Evolutionary conservation across 108 stramenopile species (phyloP).

Genomic region (Cyclotella atomus): DNA sequence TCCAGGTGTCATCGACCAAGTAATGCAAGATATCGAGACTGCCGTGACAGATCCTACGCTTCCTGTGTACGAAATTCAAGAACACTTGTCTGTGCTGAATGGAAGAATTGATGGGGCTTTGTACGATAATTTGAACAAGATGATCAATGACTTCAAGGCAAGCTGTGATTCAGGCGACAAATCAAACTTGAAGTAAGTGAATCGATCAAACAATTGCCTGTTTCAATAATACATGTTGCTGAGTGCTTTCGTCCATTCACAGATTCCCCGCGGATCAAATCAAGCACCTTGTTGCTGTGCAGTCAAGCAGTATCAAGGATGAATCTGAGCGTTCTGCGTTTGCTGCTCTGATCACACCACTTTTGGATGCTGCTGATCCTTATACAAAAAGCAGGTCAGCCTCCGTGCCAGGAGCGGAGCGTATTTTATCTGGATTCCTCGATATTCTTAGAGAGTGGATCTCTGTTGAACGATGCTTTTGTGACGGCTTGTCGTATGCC

Average conservation of each 20-base stretch:
- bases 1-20: slow-evolving; percentile 48
- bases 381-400: slow-evolving; percentile 72
- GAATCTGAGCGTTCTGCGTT: slow-evolving; percentile 70
- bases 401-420: slow-evolving; percentile 81
- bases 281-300: slow-evolving; percentile 55
- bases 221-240: neutral
- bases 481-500: slow-evolving; percentile 84
- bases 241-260: neutral
- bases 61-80: slow-evolving; percentile 91
- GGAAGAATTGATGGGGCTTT: slow-evolving; percentile 87
- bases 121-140: slow-evolving; percentile 58
- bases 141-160: slow-evolving; percentile 66
- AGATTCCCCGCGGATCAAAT: slow-evolving; percentile 84
- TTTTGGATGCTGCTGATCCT: slow-evolving; percentile 69
- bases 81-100: slow-evolving; percentile 92
- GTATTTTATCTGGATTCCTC: slow-evolving; percentile 68
- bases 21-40: slow-evolving; percentile 66
- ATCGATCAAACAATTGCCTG: neutral
- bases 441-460: slow-evolving; percentile 83
- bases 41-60: slow-evolving; percentile 83
- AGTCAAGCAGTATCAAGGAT: slow-evolving; percentile 56
- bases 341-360: slow-evolving; percentile 63
- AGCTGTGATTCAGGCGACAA: slow-evolving; percentile 19
- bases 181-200: slow-evolving; percentile 43
- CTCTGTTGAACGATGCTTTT: slow-evolving; percentile 87